Evolutionary conservation across 2,329 filamentous ascomycete species (phyloP).

Genomic region (Aspergillus pseudotamarii): DNA sequence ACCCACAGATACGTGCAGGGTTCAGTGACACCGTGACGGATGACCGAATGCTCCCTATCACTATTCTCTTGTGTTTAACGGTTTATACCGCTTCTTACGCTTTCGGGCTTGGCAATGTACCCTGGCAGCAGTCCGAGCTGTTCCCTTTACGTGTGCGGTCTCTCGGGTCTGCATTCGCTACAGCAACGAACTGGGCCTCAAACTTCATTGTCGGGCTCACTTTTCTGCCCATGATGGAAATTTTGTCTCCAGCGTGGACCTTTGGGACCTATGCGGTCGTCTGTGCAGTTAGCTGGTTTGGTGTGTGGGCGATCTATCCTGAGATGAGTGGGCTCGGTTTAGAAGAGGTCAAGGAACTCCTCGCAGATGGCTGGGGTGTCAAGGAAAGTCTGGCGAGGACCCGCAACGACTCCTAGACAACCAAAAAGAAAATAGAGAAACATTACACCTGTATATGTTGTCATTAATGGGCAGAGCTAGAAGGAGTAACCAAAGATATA

Average conservation of each 20-base stretch:
- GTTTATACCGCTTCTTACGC: conserved; percentile 86
- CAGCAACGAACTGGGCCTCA: conserved; percentile 82
- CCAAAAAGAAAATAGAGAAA: background rate
- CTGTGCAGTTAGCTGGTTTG: conserved; percentile 67
- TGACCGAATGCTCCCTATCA: conserved; percentile 38
- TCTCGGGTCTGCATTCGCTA: conserved; percentile 61
- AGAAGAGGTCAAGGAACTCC: conserved; percentile 74
- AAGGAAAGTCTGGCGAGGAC: conserved; percentile 44
- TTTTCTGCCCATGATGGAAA: conserved; percentile 84
- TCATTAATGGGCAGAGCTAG: background rate
- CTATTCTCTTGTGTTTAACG: conserved; percentile 76
- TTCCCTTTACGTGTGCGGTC: conserved; percentile 71
- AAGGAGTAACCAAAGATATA: background rate
- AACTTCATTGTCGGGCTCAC: conserved; percentile 87
- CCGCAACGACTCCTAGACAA: conserved; percentile 2
- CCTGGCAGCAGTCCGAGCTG: conserved; percentile 94
- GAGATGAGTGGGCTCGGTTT: conserved; percentile 81
- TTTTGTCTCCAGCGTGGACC: conserved; percentile 71
- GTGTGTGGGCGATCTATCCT: conserved; percentile 76
- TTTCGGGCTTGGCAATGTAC: conserved; percentile 84
- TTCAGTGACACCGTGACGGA: conserved; percentile 25
- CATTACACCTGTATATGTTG: background rate
- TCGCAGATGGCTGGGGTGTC: conserved; percentile 75
- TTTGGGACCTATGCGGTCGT: conserved; percentile 79
- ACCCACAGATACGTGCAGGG: conserved; percentile 19